phyloP scores from a whole-genome alignment of 2,329 filamentous ascomycete species.

The Ceratocystis papillata region DNA sequence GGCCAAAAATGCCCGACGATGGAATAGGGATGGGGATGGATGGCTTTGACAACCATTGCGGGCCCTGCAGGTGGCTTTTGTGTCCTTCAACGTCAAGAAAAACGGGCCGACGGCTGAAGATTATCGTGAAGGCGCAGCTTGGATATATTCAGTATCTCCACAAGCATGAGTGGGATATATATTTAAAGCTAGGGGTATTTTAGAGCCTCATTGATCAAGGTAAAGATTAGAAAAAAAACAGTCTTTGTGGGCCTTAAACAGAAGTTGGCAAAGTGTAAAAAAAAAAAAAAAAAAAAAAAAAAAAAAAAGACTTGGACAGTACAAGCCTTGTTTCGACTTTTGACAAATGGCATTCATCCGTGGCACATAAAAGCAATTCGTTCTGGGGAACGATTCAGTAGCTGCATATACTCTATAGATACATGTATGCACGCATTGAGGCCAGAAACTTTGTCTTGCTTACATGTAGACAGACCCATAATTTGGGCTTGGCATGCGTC shows the following conservation, averaged over 20 bases:
- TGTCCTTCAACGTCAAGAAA: not conserved
- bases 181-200: too few species aligned
- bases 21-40: too few species aligned
- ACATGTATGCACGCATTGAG: conserved; percentile 3
- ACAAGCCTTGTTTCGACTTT: not conserved
- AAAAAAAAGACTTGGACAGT: not conserved
- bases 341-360: too few species aligned
- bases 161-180: too few species aligned
- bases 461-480: not conserved
- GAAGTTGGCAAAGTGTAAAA: not conserved
- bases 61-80: not conserved
- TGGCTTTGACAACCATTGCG: not conserved
- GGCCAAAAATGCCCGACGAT: not conserved
- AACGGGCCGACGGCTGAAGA: conserved; percentile 5
- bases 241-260: not conserved
- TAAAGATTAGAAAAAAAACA: not conserved
- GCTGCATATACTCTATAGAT: not conserved
- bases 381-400: not conserved
- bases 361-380: not conserved
- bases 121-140: not conserved
- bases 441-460: not conserved
- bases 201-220: too few species aligned
- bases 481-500: conserved; percentile 3
- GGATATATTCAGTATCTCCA: not conserved
- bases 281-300: not conserved